A percentile compares a stretch with the other conserved stretches of the same genome.
These are phyloP conservation scores for Rubroboletus satanas DNA, from an alignment of 768 basidiomycete species.

Conservation along the genomic window DNA sequence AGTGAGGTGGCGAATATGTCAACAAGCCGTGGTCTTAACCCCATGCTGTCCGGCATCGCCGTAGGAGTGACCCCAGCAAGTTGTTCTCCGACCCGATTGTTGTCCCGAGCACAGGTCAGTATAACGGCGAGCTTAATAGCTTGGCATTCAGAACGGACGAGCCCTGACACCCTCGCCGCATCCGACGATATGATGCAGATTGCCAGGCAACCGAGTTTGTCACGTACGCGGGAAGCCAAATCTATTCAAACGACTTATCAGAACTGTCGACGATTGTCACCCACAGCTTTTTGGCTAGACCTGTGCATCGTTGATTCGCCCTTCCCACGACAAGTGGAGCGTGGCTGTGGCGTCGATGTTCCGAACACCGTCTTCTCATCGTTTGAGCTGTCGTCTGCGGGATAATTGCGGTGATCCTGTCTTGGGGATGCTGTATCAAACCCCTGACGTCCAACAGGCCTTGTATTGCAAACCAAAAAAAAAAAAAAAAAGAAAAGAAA, in stretches of 20 bases:
- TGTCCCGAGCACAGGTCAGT: not conserved
- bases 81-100: too few relatives aligned
- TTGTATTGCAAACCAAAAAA: not conserved
- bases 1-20: conserved; percentile 10
- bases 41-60: not conserved
- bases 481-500: not conserved
- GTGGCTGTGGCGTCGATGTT: conserved; percentile 16
- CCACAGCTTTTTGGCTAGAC: conserved; percentile 13
- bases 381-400: conserved; percentile 1
- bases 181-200: conserved; percentile 14
- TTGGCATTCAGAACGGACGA: conserved; percentile 3
- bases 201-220: conserved; percentile 20
- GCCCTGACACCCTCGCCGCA: conserved; percentile 1
- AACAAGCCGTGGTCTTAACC: not conserved
- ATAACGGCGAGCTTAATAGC: not conserved
- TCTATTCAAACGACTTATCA: not conserved
- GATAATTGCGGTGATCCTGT: conserved; percentile 1
- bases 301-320: conserved; percentile 1
- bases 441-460: not conserved
- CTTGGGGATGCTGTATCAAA: conserved; percentile 1
- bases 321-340: conserved; percentile 17
- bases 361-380: not conserved
- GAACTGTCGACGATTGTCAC: conserved; percentile 2
- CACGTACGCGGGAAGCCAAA: conserved; percentile 15
- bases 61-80: too few relatives aligned